Conservation (phyloP, 257 asterid species). For the Petunia secreta region DNA sequence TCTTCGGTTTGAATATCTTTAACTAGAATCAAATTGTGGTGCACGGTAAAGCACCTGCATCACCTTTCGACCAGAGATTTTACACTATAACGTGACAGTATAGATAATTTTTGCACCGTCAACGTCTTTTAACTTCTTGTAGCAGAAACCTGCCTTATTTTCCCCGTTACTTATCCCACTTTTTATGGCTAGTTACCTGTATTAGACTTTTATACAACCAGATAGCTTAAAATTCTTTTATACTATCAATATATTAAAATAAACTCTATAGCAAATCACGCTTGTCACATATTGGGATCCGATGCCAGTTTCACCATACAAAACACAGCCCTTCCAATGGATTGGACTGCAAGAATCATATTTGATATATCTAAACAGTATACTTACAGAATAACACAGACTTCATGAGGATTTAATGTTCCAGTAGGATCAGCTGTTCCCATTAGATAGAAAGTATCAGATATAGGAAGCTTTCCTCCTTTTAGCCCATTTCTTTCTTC, state of each 20-base stretch:
- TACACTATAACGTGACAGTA: too few species aligned
- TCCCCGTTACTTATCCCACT: too few species aligned
- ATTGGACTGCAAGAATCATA: neutral
- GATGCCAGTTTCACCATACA: neutral
- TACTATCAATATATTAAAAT: too few species aligned
- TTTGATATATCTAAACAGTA: neutral
- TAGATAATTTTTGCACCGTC: too few species aligned
- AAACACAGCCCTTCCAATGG: neutral
- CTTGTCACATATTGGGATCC: neutral
- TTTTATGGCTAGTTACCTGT: too few species aligned
- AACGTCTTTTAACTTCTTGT: too few species aligned
- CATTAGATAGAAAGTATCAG: constrained; percentile 80
- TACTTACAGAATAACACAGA: constrained; percentile 83
- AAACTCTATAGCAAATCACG: too few species aligned
- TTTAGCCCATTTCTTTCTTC: constrained; percentile 48
- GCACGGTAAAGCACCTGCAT: neutral
- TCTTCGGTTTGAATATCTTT: neutral
- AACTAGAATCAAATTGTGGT: neutral
- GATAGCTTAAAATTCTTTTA: too few species aligned
- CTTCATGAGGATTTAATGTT: constrained; percentile 59
- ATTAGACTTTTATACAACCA: too few species aligned
- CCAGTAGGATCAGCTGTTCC: constrained; percentile 93
- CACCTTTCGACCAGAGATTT: neutral
- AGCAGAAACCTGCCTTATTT: too few species aligned
- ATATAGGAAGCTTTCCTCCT: constrained; percentile 67